Conservation (phyloP, 2,329 filamentous ascomycete species). For the Arthrobotrys conoides region DNA sequence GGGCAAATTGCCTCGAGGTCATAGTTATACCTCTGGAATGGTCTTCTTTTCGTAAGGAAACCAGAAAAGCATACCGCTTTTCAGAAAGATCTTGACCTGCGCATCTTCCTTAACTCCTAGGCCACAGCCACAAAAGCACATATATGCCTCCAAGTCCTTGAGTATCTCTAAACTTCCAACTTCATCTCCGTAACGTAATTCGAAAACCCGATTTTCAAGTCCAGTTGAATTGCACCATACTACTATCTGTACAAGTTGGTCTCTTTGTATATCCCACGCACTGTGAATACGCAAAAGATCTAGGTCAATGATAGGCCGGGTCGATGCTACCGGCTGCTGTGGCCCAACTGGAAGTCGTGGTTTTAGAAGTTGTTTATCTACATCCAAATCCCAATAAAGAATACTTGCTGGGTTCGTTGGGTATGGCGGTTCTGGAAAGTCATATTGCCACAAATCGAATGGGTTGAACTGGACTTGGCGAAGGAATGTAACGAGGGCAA, state of each 20-base stretch:
- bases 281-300: constrained; percentile 40
- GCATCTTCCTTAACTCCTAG: constrained; percentile 27
- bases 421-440: constrained; percentile 36
- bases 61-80: constrained; percentile 51
- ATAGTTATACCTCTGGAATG: constrained; percentile 30
- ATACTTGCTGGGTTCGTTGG: constrained; percentile 36
- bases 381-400: constrained; percentile 52
- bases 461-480: constrained; percentile 44
- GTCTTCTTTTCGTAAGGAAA: constrained; percentile 44
- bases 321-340: not conserved
- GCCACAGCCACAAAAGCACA: constrained; percentile 51
- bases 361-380: constrained; percentile 26
- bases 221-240: constrained; percentile 40
- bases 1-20: not conserved
- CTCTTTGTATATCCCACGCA: constrained; percentile 54
- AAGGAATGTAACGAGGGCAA: constrained; percentile 43
- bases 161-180: constrained; percentile 27
- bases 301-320: constrained; percentile 19
- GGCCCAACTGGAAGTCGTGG: constrained; percentile 9
- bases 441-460: constrained; percentile 40
- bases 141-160: constrained; percentile 29
- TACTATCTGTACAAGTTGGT: constrained; percentile 38
- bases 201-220: constrained; percentile 44
- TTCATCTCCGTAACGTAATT: constrained; percentile 37
- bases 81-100: constrained; percentile 47